Evolutionary conservation across 768 basidiomycete genomes (phyloP).

Genomic region (Boletus insuetus): DNA sequence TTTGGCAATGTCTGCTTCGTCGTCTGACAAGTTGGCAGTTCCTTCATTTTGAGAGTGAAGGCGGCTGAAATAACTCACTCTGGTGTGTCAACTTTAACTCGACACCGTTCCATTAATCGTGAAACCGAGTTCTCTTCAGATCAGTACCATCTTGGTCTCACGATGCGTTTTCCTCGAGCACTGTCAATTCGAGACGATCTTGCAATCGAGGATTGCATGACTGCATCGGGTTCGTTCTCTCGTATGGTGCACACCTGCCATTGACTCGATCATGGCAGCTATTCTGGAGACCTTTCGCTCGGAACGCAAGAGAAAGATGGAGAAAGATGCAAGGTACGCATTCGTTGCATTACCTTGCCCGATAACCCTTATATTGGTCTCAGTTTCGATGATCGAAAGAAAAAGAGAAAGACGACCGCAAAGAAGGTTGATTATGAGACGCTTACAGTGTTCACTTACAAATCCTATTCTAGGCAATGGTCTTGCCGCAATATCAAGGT

Average conservation of each 20-base stretch:
- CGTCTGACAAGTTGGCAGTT: slow-evolving; percentile 45
- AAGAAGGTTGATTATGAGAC: slow-evolving; percentile 25
- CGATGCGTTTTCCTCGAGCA: slow-evolving; percentile 94
- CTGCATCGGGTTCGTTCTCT: slow-evolving; percentile 52
- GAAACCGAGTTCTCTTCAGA: slow-evolving; percentile 41
- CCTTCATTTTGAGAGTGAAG: slow-evolving; percentile 91
- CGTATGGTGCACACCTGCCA: neutral
- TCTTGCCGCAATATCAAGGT: slow-evolving; percentile 68
- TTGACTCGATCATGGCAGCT: slow-evolving; percentile 35
- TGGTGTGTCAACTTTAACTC: slow-evolving; percentile 41
- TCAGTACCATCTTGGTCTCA: slow-evolving; percentile 80
- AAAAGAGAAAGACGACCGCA: slow-evolving; percentile 23
- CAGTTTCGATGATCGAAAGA: slow-evolving; percentile 35
- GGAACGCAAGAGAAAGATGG: slow-evolving; percentile 75
- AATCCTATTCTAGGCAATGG: slow-evolving; percentile 39
- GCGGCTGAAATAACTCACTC: slow-evolving; percentile 85
- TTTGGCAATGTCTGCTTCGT: neutral
- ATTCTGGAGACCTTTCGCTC: slow-evolving; percentile 58
- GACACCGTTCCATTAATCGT: too few species aligned
- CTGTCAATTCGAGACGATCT: slow-evolving; percentile 78
- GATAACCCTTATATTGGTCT: neutral
- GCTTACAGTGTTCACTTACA: neutral
- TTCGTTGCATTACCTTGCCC: neutral
- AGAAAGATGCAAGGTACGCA: slow-evolving; percentile 51
- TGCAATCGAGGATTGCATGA: slow-evolving; percentile 66